A percentile compares a stretch with the other conserved stretches of the same genome.
Conservation (phyloP, 805 yeast species). For the Candida railenensis region DNA sequence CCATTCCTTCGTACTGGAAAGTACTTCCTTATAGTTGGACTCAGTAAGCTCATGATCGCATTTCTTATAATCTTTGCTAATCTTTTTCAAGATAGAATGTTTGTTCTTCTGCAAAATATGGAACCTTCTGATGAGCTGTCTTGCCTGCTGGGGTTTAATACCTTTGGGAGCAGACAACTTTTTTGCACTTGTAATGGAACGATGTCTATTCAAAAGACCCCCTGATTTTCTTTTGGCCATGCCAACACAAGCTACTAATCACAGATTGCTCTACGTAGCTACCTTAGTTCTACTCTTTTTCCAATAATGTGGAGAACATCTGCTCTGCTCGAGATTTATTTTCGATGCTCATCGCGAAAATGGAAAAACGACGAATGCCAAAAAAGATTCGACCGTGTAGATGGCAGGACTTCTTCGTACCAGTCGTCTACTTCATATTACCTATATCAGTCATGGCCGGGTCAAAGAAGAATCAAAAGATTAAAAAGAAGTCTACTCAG, state of each 20-base stretch:
- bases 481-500: constrained; percentile 3
- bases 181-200: constrained; percentile 29
- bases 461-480: constrained; percentile 1
- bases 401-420: too few species aligned
- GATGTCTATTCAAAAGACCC: constrained; percentile 29
- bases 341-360: constrained; percentile 3
- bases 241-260: too few species aligned
- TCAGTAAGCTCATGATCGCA: constrained; percentile 17
- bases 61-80: constrained; percentile 15
- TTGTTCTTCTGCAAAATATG: constrained; percentile 68
- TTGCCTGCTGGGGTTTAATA: constrained; percentile 67
- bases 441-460: constrained; percentile 1
- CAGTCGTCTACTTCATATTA: background rate
- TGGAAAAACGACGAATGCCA: background rate
- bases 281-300: too few species aligned
- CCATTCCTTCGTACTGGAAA: background rate
- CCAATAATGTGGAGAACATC: too few species aligned
- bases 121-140: constrained; percentile 74
- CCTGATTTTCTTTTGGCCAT: constrained; percentile 15
- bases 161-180: constrained; percentile 31
- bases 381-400: background rate
- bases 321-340: background rate
- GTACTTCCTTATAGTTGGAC: constrained; percentile 14
- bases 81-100: constrained; percentile 34
- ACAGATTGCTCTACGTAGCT: too few species aligned